Conservation (phyloP, 495 filamentous ascomycete genomes). For the Aspergillus sparsus region DNA sequence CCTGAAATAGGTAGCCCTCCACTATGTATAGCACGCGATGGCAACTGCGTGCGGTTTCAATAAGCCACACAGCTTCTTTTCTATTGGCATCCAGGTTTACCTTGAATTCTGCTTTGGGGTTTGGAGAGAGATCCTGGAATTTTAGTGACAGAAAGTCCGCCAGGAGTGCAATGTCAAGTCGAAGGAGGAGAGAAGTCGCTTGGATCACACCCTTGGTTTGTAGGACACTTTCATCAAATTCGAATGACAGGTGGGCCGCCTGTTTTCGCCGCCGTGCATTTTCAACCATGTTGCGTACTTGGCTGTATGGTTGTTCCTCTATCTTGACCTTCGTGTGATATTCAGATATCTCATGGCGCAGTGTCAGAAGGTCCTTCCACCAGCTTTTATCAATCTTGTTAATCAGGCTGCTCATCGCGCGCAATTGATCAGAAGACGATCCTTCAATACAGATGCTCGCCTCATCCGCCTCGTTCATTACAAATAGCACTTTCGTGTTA, state of each 20-base stretch:
- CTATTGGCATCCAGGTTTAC: conserved; percentile 43
- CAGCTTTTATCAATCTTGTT: conserved; percentile 20
- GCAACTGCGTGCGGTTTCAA: conserved; percentile 19
- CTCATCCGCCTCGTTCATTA: conserved; percentile 19
- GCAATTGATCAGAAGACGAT: conserved; percentile 9
- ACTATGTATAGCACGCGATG: conserved; percentile 26
- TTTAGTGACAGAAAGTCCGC: conserved; percentile 51
- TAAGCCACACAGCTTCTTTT: conserved; percentile 30
- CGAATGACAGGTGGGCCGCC: conserved; percentile 37
- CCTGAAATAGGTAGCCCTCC: conserved; percentile 40
- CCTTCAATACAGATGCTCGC: conserved; percentile 20
- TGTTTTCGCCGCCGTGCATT: conserved; percentile 48
- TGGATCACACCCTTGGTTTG: conserved; percentile 52
- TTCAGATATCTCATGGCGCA: conserved; percentile 42
- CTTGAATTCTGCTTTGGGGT: conserved; percentile 2
- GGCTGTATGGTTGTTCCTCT: conserved; percentile 64
- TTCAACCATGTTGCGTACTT: conserved; percentile 58
- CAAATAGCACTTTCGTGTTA: conserved; percentile 11
- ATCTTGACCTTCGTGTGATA: conserved; percentile 49
- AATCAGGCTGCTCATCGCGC: conserved; percentile 7
- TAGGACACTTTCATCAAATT: conserved; percentile 47
- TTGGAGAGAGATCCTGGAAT: not conserved
- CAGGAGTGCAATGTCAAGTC: conserved; percentile 59
- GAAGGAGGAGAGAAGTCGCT: conserved; percentile 52
- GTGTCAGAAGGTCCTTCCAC: conserved; percentile 41